phyloP scores from a whole-genome alignment of 495 filamentous ascomycete genomes.

The Cladorrhinum samala region DNA sequence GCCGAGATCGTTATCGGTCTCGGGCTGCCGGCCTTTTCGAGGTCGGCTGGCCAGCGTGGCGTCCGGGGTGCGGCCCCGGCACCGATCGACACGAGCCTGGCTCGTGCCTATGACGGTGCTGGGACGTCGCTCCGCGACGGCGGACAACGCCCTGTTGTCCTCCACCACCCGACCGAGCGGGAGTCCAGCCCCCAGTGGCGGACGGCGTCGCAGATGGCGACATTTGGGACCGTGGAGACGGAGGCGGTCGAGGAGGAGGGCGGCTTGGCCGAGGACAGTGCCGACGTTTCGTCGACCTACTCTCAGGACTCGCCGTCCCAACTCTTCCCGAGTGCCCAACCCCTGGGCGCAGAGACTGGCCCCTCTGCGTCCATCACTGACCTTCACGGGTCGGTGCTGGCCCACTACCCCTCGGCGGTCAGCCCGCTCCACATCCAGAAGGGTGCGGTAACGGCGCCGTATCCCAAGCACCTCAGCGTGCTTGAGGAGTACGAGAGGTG shows the following conservation, averaged over 20 bases:
- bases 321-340: background rate
- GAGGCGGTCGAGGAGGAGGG: background rate
- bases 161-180: conserved; percentile 2
- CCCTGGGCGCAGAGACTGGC: background rate
- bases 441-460: background rate
- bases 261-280: background rate
- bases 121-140: background rate
- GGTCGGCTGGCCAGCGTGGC: background rate
- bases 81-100: background rate
- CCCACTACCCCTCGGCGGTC: conserved; percentile 6
- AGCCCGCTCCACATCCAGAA: conserved; percentile 24
- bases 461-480: conserved; percentile 14
- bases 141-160: background rate
- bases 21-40: background rate
- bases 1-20: background rate
- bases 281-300: conserved; percentile 18
- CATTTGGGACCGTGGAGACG: background rate
- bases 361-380: background rate
- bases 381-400: background rate
- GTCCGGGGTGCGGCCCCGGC: background rate
- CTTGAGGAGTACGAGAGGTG: conserved; percentile 20
- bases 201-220: conserved; percentile 1
- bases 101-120: background rate
- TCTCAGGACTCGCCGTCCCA: conserved; percentile 13
- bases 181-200: background rate